A percentile compares a stretch with the other conserved stretches of the same genome.
These are phyloP conservation scores for Darksidea phi DNA, from an alignment of 495 filamentous ascomycete genomes.

Conservation along the genomic window DNA sequence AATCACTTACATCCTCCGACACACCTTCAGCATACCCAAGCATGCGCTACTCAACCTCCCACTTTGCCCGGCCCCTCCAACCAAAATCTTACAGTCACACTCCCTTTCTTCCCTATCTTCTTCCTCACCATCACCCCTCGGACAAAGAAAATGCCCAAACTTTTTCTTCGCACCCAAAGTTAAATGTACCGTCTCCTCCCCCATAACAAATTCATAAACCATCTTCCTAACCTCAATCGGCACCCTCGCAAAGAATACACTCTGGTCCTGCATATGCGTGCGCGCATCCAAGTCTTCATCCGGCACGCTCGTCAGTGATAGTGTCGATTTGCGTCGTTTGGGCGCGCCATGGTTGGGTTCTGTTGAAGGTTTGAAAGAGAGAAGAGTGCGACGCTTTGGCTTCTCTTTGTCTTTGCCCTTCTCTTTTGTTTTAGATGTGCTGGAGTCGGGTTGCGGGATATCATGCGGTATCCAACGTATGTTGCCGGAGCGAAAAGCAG, in stretches of 20 bases:
- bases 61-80: constrained; percentile 13
- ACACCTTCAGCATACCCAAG: constrained; percentile 11
- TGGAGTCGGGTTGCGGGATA: constrained; percentile 1
- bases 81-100: constrained; percentile 21
- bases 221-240: constrained; percentile 29
- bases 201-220: constrained; percentile 25
- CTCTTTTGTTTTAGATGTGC: not conserved
- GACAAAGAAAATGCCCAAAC: constrained; percentile 32
- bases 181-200: constrained; percentile 25
- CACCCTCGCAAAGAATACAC: constrained; percentile 20
- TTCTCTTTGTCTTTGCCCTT: too few species aligned
- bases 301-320: not conserved
- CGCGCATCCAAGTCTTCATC: constrained; percentile 16
- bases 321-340: constrained; percentile 17
- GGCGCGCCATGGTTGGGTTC: not conserved
- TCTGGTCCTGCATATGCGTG: constrained; percentile 16
- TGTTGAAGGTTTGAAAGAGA: not conserved
- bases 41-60: not conserved
- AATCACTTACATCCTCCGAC: constrained; percentile 26
- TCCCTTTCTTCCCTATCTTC: constrained; percentile 7
- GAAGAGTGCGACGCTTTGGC: not conserved
- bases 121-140: constrained; percentile 29
- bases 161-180: constrained; percentile 14
- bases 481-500: constrained; percentile 13
- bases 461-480: constrained; percentile 29